Evolutionary conservation across 2,329 filamentous ascomycete species (phyloP), one percentile per base, ranked within the genome.

Genomic region (Acephala macrosclerotiorum): DNA sequence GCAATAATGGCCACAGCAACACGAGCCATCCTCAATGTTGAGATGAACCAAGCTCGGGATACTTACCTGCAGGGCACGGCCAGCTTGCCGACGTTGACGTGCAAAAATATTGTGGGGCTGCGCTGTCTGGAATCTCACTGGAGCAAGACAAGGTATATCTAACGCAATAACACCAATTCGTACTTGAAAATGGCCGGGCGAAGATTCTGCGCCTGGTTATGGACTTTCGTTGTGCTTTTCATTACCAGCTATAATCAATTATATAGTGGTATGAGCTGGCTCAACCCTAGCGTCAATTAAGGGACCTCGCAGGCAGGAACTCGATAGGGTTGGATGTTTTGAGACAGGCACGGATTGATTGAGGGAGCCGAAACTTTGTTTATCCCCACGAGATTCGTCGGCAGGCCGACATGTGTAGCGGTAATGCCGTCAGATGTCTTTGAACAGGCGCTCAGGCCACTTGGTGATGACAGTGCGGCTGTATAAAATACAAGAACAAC

Each of bases 321-420:
- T 49, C 45, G 45, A 49, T 49, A 25, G 18, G n/a, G n/a, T 7
- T 25, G 9, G 3, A 49, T 49, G 11, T 49, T 22, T 11, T 49
- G 20, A 22, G 11, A 22, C n/a, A 49, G 25, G n/a, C 20, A 22
- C n/a, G 45, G 45, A 49, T 49, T 49, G 45, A 14, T 22, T 49
- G 45, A 49, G 45, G 38, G 57, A 45, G n/a, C 45, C 45, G 45
- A 22, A 5, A 49, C 9, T 12, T 20, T 49, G 40, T 61, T 56
- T 56, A 56, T 49, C 60, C 60, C 60, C 49, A 55, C 60, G 22
- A 61, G 40, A 61, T 61, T 61, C 22, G 45, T 49, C 45, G 45
- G 45, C 20, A 49, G 25, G 45, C 45, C n/a, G 45, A 36, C 22
- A 40, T 38, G 16, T 12, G 25, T 58, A 18, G 20, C 29, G 12